Percentiles rank a stretch among this genome's conserved stretches.
Conservation (phyloP, 768 basidiomycete species). For the Pilatotrama ljubarskyi region DNA sequence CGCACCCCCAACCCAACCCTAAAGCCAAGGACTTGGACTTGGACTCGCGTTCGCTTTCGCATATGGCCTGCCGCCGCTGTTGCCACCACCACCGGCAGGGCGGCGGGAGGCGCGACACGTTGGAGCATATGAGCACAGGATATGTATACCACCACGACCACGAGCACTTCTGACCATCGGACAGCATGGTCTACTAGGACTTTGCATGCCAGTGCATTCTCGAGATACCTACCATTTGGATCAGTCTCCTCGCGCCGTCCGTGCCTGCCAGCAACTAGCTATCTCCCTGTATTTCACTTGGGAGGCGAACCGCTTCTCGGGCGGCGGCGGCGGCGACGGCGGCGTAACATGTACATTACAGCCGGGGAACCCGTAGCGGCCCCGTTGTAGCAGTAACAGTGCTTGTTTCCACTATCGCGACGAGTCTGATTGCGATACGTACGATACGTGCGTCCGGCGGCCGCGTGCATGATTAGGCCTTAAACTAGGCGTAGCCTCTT, state of each 20-base stretch:
- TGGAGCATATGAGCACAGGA: not conserved
- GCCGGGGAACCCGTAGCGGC: constrained; percentile 9
- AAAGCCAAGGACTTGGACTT: too few species aligned
- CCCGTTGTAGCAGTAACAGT: constrained; percentile 14
- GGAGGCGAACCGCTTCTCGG: not conserved
- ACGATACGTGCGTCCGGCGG: not conserved
- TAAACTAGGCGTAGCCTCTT: not conserved
- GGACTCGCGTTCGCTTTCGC: too few species aligned
- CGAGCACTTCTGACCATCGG: not conserved
- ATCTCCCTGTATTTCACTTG: too few species aligned
- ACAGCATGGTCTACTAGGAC: constrained; percentile 5
- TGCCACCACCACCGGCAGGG: not conserved
- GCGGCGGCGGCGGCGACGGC: too few species aligned
- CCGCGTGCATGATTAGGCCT: not conserved
- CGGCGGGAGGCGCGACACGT: too few species aligned
- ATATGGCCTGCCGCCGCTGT: too few species aligned
- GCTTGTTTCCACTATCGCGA: not conserved
- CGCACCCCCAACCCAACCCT: too few species aligned
- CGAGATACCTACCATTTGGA: too few species aligned
- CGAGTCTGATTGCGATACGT: not conserved
- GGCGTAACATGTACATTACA: constrained; percentile 11
- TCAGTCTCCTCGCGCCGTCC: too few species aligned
- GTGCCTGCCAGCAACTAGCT: too few species aligned
- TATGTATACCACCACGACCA: not conserved
- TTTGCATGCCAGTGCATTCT: not conserved